phyloP scores from a whole-genome alignment of 192 early-diverging fungal genomes.

The Backusella sp. region DNA sequence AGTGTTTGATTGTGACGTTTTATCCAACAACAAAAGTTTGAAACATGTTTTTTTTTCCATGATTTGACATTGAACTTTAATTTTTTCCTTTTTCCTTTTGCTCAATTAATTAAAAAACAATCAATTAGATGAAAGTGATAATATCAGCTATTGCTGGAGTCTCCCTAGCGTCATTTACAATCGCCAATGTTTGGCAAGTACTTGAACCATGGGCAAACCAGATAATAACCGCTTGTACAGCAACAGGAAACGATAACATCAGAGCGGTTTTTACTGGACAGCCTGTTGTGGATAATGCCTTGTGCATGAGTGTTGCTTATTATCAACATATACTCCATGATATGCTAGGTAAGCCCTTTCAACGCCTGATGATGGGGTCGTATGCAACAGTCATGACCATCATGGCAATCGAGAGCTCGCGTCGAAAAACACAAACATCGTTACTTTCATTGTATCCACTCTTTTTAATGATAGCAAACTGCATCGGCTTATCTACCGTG shows the following conservation, averaged over 20 bases:
- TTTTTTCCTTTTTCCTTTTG: not conserved
- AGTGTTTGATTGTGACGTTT: too few species aligned
- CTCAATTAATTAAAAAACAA: not conserved
- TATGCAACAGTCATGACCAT: not conserved
- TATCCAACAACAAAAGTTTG: not conserved
- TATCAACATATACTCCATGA: conserved; percentile 14
- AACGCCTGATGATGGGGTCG: not conserved
- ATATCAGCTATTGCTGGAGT: not conserved
- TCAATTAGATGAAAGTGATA: not conserved
- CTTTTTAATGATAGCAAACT: not conserved
- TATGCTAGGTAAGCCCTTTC: conserved; percentile 4
- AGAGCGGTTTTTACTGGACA: not conserved
- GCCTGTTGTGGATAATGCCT: not conserved
- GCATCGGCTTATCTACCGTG: conserved; percentile 6
- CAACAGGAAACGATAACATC: not conserved
- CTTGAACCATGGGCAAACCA: not conserved
- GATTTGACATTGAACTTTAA: not conserved
- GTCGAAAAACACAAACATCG: not conserved
- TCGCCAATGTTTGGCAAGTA: not conserved
- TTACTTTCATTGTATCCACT: not conserved
- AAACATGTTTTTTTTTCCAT: not conserved
- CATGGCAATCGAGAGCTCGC: conserved; percentile 20
- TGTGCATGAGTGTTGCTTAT: conserved; percentile 5
- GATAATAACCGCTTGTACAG: not conserved
- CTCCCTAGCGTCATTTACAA: not conserved